Base-by-base conservation (phyloP, 2,329 filamentous ascomycete species). In the Dactylellina sp. region DNA sequence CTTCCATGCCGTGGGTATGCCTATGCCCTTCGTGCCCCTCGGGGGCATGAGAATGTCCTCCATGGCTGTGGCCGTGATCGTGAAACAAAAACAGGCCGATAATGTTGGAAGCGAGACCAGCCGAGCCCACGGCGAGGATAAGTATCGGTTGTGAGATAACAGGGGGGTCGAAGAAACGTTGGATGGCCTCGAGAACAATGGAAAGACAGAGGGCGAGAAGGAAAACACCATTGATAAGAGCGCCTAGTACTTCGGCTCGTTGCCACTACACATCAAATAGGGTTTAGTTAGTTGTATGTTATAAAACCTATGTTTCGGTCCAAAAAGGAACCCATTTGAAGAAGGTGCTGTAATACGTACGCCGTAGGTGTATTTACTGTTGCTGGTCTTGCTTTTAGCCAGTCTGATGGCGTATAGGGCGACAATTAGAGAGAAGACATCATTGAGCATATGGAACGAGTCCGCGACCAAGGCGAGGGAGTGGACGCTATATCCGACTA, bases 361-460 rank as follows among this genome's bases (percentile, higher is more conserved):
- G 66, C 95, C 95, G 81, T 97, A 99, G 14, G 95, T 97, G 81
- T 95, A 99, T 81, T 90, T 91, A 79, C 96, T 93, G 7, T 93
- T 96, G 71, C 81, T 85, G 0, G 89, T 91, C 77, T 89, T 91
- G 79, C 91, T 89, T 80, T 91, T 91, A 24, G 93, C 92, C 56
- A 96, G 91, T 75, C 90, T 91, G 62, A 99, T 95, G 60, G 95
- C 95, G 94, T 95, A 99, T 42, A 98, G 83, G 76, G 95, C 95
- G 75, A 99, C 94, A 65, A 89, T 86, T 12, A 99, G 84, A 0
- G 95, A 98, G 75, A 99, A 89, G 78, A 99, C 95, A 87, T 99
- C 95, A 84, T 99, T 99, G 75, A 99, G 85, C 95, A 99, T 99
- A 83, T 99, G 95, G 82, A 99, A 99, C 72, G 95, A 93, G 84